Base-by-base conservation (phyloP, 2,329 filamentous ascomycete species). In the Neophaeococcomyces aloes region DNA sequence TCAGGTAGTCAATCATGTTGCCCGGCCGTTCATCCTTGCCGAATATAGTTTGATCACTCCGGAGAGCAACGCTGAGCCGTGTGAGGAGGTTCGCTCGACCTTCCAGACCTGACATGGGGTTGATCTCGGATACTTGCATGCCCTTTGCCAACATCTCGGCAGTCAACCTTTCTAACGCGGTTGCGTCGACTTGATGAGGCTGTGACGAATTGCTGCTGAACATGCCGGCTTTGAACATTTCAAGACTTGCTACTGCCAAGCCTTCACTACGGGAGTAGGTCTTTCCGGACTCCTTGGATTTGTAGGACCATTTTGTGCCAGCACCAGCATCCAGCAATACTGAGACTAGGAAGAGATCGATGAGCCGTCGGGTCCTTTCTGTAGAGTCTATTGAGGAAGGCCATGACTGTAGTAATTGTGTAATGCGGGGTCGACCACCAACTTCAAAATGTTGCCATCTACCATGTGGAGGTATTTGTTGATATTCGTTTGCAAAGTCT, bases 1-100 rank as follows among this genome's bases (percentile, higher is more conserved):
- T 75, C n/a, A 96, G 77, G 60, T 94, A 88, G 63, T 96, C 89
- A 49, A 96, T 78, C 79, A 98, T 87, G 61, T 94, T 93, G 54
- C 91, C 91, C 8, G 91, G 91, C 46, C 91, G 75, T 40, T 81
- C 84, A 58, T 88, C 79, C 1, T 75, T 72, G 18, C 89, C 89
- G 62, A 95, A 98, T 55, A 86, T 82, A 39, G 91, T 82, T 46
- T 78, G 72, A 59, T 89, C 87, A 50, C 81, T 75, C 2, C 71
- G 67, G 43, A 98, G 67, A 4, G 89, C 88, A 50, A 80, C 73
- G 10, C 79, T 78, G 1, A 98, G 72, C 39, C 82, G 74, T 31
- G 85, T 72, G 31, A 98, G 68, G 35, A 98, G 73, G 14, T 81
- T 80, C 3, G 87, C 81, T 45, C 91, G 78, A 35, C 89, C 89